Percentiles rank a stretch among this genome's conserved stretches.
Evolutionary conservation across 2,329 filamentous ascomycete genomes (phyloP).

Genomic region (Diaporthe caulivora): DNA sequence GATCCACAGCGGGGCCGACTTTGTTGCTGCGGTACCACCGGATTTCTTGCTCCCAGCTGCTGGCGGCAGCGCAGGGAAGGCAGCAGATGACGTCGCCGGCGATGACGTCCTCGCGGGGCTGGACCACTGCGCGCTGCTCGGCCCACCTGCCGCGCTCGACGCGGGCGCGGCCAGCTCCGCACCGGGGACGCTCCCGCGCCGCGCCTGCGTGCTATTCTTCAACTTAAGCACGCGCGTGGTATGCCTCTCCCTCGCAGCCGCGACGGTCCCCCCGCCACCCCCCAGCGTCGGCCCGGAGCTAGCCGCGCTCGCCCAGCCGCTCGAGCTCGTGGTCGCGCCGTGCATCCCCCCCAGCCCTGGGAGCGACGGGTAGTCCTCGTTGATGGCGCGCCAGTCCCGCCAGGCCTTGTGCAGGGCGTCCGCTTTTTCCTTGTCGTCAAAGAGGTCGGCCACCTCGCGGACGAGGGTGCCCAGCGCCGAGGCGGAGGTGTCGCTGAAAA

Average conservation of each 20-base stretch:
- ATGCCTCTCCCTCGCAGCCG: constrained; percentile 59
- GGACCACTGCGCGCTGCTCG: constrained; percentile 35
- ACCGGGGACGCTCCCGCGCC: constrained; percentile 52
- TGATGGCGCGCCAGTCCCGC: constrained; percentile 96
- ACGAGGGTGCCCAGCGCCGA: constrained; percentile 88
- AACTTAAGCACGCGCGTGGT: constrained; percentile 69
- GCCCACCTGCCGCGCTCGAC: background rate
- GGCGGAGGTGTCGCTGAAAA: constrained; percentile 84
- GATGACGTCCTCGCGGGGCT: constrained; percentile 35
- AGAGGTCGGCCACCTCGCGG: constrained; percentile 92
- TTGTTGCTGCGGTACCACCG: background rate
- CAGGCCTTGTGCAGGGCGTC: constrained; percentile 83
- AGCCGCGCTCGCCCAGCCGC: constrained; percentile 72
- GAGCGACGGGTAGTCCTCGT: constrained; percentile 93
- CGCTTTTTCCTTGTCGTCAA: constrained; percentile 83
- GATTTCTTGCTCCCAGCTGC: constrained; percentile 32
- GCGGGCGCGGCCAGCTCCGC: constrained; percentile 36
- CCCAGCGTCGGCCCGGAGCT: constrained; percentile 72
- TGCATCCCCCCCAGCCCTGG: constrained; percentile 80
- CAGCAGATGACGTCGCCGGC: constrained; percentile 46
- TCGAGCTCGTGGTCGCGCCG: constrained; percentile 67
- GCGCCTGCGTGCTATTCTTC: constrained; percentile 65
- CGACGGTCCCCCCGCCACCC: constrained; percentile 49
- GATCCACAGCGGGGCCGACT: constrained; percentile 42
- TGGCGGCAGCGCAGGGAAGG: constrained; percentile 60